Base-by-base conservation (phyloP, 2,329 filamentous ascomycete species). In the Cladosporium sp. region DNA sequence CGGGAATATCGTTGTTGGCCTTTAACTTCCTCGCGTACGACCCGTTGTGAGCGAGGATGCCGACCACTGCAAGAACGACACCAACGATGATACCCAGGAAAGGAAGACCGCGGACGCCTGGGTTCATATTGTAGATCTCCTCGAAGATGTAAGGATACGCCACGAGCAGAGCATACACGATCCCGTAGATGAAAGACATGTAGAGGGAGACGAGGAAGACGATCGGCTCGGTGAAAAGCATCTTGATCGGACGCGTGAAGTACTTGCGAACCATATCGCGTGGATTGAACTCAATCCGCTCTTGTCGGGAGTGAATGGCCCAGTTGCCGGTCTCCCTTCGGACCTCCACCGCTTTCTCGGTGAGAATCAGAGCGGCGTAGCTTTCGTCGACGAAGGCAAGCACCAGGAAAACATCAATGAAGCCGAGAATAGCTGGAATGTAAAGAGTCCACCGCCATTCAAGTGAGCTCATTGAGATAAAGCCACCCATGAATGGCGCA, bases 181-280 rank as follows among this genome's bases (percentile, higher is more conserved):
- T 80, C n/a, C 79, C 80, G 68, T 81, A 81, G 67, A 81, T 79
- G 69, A 82, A 88, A 63, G 87, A 86, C 80, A 88, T 84, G 78
- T 90, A 91, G n/a, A 90, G 78, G 33, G 84, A 85, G 1, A 86
- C 80, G 14, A 89, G 78, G 14, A 89, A 74, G 29, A 90, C 86
- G 68, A 90, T 91, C 3, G 89, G 89, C 73, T 91, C 89, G 65
- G 80, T 79, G 80, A 91, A 89, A 8, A 91, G 82, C 57, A 91
- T 81, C 55, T 88, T 79, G 86, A 88, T 89, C 0, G 84, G 84
- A 0, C 84, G 78, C 1, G 77, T 77, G 2, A 85, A 72, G n/a
- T 84, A 80, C 55, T 80, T 81, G 69, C 80, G 80, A 64, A 84
- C 76, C 1, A 80, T 77, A 16, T 58, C 64, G 18, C 82, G 74